Evolutionary conservation across 1,284 basidiomycete species (phyloP).

Genomic region (Cutaneotrichosporon sp.): DNA sequence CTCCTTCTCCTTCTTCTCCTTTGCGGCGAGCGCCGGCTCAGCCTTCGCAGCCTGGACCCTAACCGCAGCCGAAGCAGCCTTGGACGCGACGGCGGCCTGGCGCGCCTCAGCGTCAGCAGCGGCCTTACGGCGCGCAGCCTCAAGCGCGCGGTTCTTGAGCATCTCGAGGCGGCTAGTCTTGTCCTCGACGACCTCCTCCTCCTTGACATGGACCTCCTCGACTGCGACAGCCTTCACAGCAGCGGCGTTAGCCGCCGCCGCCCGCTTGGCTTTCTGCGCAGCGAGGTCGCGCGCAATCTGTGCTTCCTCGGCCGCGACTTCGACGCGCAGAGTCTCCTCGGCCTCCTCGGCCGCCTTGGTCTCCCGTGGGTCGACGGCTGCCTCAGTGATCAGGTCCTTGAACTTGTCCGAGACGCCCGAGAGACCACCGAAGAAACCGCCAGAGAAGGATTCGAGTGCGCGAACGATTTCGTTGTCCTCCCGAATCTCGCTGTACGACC

Average conservation of each 20-base stretch:
- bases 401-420: conserved; percentile 35
- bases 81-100: not conserved
- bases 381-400: conserved; percentile 6
- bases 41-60: not conserved
- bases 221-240: conserved; percentile 1
- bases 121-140: conserved; percentile 12
- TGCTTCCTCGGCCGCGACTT: conserved; percentile 15
- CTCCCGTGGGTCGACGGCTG: conserved; percentile 16
- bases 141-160: conserved; percentile 9
- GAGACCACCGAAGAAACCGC: conserved; percentile 41
- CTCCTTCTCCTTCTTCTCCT: not conserved
- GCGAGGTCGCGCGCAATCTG: conserved; percentile 3
- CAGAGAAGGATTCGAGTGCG: conserved; percentile 29
- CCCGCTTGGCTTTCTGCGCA: not conserved
- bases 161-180: conserved; percentile 6
- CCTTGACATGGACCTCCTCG: not conserved
- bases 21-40: not conserved
- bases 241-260: conserved; percentile 2
- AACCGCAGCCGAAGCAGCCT: not conserved
- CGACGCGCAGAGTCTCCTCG: conserved; percentile 17
- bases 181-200: not conserved
- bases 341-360: conserved; percentile 21
- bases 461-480: conserved; percentile 34
- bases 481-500: conserved; percentile 8
- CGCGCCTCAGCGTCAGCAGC: conserved; percentile 6